Conservation (phyloP, 2,329 filamentous ascomycete genomes). For the Diaporthe sp. region DNA sequence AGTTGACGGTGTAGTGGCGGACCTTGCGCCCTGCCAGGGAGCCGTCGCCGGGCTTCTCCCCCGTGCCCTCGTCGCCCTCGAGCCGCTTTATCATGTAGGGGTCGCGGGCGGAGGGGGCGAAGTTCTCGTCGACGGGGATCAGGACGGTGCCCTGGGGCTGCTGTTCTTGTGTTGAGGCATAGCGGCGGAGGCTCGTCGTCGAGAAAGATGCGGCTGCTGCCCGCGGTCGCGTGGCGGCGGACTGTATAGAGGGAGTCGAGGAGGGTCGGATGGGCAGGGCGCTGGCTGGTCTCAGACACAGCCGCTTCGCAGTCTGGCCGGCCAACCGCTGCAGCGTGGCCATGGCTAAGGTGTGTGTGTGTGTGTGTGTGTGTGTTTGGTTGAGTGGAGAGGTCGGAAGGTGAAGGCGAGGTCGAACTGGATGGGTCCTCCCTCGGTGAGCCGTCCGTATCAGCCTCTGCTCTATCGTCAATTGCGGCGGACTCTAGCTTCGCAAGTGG, state of each 20-base stretch:
- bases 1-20: constrained; percentile 99
- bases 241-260: constrained; percentile 33
- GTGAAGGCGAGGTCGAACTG: constrained; percentile 32
- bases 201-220: constrained; percentile 61
- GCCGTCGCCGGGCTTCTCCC: constrained; percentile 60
- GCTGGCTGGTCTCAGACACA: constrained; percentile 62
- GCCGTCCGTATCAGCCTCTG: constrained; percentile 40
- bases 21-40: constrained; percentile 79
- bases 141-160: constrained; percentile 67
- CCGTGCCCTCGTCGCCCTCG: constrained; percentile 52
- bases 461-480: constrained; percentile 45
- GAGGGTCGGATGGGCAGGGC: constrained; percentile 39
- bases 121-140: constrained; percentile 73
- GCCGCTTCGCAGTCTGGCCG: constrained; percentile 75
- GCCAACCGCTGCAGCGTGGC: constrained; percentile 79
- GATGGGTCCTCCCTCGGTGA: constrained; percentile 37
- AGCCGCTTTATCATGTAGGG: constrained; percentile 58
- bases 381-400: constrained; percentile 41
- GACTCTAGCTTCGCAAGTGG: constrained; percentile 29
- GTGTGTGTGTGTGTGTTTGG: constrained; percentile 44
- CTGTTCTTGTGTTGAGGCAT: constrained; percentile 63
- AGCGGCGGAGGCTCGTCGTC: constrained; percentile 69
- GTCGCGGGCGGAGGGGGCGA: constrained; percentile 59
- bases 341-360: constrained; percentile 60
- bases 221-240: constrained; percentile 38